Conservation (phyloP, 2,329 filamentous ascomycete species). For the Hymenoscyphus repandus region DNA sequence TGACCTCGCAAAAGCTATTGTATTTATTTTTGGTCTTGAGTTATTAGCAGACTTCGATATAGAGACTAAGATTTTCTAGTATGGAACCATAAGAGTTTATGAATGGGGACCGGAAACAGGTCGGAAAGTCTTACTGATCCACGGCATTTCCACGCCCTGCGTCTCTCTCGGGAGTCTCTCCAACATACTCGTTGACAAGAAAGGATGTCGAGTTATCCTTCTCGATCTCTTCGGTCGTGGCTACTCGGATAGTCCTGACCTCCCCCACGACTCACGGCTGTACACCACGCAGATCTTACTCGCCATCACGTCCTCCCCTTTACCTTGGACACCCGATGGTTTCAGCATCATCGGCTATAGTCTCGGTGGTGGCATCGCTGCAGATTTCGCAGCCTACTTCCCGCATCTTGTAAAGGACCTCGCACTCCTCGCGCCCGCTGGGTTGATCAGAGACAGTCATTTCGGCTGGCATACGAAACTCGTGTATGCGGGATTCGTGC, state of each 20-base stretch:
- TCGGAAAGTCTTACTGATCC: slow-evolving; percentile 67
- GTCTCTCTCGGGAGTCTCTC: slow-evolving; percentile 64
- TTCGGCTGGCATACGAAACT: slow-evolving; percentile 46
- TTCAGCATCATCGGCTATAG: slow-evolving; percentile 78
- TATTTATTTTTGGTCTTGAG: background rate
- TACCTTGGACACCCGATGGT: slow-evolving; percentile 47
- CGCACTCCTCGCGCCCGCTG: slow-evolving; percentile 73
- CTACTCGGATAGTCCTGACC: slow-evolving; percentile 62
- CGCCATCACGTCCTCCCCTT: slow-evolving; percentile 56
- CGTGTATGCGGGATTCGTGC: slow-evolving; percentile 50
- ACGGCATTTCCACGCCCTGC: slow-evolving; percentile 77
- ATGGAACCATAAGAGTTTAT: slow-evolving; percentile 68
- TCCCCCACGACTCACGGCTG: slow-evolving; percentile 58
- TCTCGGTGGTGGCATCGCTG: slow-evolving; percentile 69
- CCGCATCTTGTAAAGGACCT: slow-evolving; percentile 63
- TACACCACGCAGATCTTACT: slow-evolving; percentile 63
- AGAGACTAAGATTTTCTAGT: slow-evolving; percentile 30
- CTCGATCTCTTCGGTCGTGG: slow-evolving; percentile 76
- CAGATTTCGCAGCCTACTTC: slow-evolving; percentile 65
- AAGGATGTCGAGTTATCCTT: slow-evolving; percentile 71
- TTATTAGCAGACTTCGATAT: background rate
- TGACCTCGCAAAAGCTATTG: no score
- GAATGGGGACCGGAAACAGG: slow-evolving; percentile 74
- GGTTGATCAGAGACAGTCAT: slow-evolving; percentile 57
- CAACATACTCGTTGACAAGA: slow-evolving; percentile 52